Evolutionary conservation across 2,329 filamentous ascomycete species (phyloP).

Genomic region (Cladophialophora yegresii): DNA sequence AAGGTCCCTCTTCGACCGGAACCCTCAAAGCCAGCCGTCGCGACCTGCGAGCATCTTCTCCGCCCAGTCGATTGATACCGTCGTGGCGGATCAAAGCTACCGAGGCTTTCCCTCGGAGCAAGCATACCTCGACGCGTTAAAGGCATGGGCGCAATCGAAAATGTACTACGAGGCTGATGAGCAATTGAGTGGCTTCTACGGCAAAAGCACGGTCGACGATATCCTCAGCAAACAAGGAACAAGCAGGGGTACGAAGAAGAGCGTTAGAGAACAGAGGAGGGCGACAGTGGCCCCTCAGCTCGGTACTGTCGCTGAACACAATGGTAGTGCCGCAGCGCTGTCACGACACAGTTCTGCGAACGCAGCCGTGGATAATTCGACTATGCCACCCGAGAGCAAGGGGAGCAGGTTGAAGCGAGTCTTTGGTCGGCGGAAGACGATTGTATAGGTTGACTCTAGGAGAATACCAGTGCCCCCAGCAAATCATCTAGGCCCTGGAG

Average conservation of each 20-base stretch:
- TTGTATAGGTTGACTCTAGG: not conserved
- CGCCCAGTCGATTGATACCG: slow-evolving; percentile 55
- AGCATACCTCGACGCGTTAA: slow-evolving; percentile 27
- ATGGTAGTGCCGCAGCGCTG: slow-evolving; percentile 4
- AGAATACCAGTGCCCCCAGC: not conserved
- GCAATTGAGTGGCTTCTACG: slow-evolving; percentile 29
- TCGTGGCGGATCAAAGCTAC: slow-evolving; percentile 27
- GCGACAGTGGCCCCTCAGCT: slow-evolving; percentile 20
- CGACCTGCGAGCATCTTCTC: slow-evolving; percentile 48
- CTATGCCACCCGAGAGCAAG: slow-evolving; percentile 10
- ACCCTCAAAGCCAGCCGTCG: slow-evolving; percentile 23
- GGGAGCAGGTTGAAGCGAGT: slow-evolving; percentile 25
- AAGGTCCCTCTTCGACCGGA: slow-evolving; percentile 9
- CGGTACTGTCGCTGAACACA: slow-evolving; percentile 13
- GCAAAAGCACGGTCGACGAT: slow-evolving; percentile 26
- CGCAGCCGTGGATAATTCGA: not conserved
- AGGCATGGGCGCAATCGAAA: slow-evolving; percentile 28
- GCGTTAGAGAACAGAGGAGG: slow-evolving; percentile 5
- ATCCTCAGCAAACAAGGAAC: slow-evolving; percentile 19
- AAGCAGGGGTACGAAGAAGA: slow-evolving; percentile 4
- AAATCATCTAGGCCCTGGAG: not conserved
- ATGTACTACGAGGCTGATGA: slow-evolving; percentile 23
- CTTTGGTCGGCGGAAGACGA: slow-evolving; percentile 22
- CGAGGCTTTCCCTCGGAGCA: slow-evolving; percentile 29
- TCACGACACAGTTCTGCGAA: slow-evolving; percentile 5